phyloP scores from a whole-genome alignment of 208 protist species.

The Angomonas deanei region DNA sequence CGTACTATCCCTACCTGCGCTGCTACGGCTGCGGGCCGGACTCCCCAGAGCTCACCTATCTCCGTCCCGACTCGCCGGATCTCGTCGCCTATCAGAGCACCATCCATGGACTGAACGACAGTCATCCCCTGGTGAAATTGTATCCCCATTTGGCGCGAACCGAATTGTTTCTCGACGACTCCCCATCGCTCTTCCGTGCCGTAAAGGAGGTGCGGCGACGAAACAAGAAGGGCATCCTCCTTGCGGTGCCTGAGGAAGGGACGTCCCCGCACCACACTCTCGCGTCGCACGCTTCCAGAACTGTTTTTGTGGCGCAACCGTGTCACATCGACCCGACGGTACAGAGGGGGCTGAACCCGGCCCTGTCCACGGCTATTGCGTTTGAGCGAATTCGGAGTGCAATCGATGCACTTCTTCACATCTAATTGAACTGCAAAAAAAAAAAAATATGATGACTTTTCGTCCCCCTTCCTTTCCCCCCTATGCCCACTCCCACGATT shows the following conservation, averaged over 20 bases:
- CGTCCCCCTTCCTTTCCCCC: neutral
- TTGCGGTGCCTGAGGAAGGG: conserved; percentile 67
- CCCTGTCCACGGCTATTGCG: conserved; percentile 51
- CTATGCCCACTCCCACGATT: neutral
- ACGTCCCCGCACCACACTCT: conserved; percentile 39
- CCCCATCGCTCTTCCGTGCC: conserved; percentile 13
- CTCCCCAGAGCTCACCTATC: neutral
- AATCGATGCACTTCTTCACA: too few relatives aligned
- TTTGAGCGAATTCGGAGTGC: conserved; percentile 54
- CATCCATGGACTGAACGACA: conserved; percentile 21
- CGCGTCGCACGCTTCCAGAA: conserved; percentile 13
- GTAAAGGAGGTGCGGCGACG: conserved; percentile 18
- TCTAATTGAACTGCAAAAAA: too few relatives aligned
- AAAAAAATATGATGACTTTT: neutral
- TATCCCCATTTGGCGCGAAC: conserved; percentile 14
- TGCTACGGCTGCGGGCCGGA: conserved; percentile 6
- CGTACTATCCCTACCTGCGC: conserved; percentile 70
- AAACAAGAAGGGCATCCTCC: conserved; percentile 42
- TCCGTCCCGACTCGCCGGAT: neutral
- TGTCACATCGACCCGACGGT: conserved; percentile 19
- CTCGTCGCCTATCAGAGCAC: conserved; percentile 21
- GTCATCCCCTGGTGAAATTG: conserved; percentile 30
- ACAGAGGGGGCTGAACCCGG: conserved; percentile 65
- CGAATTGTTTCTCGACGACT: conserved; percentile 56
- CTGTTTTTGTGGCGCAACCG: conserved; percentile 41